phyloP scores from a whole-genome alignment of 1,284 basidiomycete genomes.

The Ganoderma leucocontextum region DNA sequence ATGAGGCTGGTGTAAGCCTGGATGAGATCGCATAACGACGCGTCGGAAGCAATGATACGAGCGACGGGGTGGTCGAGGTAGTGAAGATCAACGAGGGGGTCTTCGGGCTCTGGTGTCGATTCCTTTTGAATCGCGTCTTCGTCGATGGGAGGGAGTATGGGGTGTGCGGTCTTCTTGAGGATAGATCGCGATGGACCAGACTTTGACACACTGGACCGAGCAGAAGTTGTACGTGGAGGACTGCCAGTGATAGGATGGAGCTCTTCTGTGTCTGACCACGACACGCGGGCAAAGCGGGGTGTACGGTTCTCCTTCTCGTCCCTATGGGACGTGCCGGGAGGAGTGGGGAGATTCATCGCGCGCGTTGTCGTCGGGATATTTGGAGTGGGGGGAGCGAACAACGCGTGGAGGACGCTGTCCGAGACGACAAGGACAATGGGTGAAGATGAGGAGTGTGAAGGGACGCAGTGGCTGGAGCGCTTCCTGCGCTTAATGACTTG shows the following conservation, averaged over 20 bases:
- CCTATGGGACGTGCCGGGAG: constrained; percentile 67
- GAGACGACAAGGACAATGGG: constrained; percentile 21
- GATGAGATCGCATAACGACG: constrained; percentile 63
- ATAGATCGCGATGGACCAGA: constrained; percentile 65
- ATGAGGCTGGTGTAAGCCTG: constrained; percentile 76
- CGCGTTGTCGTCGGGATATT: not conserved
- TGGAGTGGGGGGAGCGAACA: constrained; percentile 2
- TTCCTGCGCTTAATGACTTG: constrained; percentile 29
- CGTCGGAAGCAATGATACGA: constrained; percentile 58
- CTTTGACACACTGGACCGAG: constrained; percentile 46
- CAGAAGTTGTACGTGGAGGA: constrained; percentile 38
- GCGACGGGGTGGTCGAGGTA: constrained; percentile 71
- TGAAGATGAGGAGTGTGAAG: constrained; percentile 18
- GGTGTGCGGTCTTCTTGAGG: constrained; percentile 58
- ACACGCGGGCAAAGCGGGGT: constrained; percentile 52
- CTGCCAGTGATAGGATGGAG: constrained; percentile 57
- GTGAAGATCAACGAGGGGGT: constrained; percentile 66
- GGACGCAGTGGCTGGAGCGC: constrained; percentile 13
- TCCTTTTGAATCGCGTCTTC: constrained; percentile 57
- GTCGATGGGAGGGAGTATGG: constrained; percentile 47
- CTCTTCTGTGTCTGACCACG: constrained; percentile 65
- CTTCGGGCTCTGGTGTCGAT: constrained; percentile 72
- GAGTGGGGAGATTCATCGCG: constrained; percentile 58
- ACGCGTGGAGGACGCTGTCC: constrained; percentile 13
- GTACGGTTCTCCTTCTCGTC: constrained; percentile 58